Evolutionary conservation across 129 eudicot species (phyloP).

Genomic region (Flaveria linearis): DNA sequence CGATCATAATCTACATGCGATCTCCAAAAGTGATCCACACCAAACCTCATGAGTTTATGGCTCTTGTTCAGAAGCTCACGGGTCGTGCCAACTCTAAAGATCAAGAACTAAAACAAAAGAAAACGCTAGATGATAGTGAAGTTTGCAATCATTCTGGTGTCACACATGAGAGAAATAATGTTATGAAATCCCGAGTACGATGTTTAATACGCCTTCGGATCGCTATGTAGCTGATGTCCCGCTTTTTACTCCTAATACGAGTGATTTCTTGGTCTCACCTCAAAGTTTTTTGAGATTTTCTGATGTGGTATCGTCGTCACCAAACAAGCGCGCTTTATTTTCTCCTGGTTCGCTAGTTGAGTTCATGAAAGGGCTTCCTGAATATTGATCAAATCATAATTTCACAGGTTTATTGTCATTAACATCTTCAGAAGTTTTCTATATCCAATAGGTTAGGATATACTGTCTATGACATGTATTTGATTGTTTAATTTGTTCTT

Average conservation of each 20-base stretch:
- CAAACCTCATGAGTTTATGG: constrained; percentile 68
- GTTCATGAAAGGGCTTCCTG: constrained; percentile 46
- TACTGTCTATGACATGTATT: not conserved
- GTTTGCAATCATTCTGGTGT: constrained; percentile 25
- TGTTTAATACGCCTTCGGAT: constrained; percentile 25
- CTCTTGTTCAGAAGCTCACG: constrained; percentile 83
- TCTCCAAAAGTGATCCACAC: constrained; percentile 74
- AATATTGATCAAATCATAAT: constrained; percentile 16
- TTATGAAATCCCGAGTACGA: constrained; percentile 26
- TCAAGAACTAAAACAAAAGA: constrained; percentile 11
- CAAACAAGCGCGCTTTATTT: constrained; percentile 31
- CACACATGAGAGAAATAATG: constrained; percentile 21
- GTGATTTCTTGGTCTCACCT: constrained; percentile 43
- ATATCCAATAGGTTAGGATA: not conserved
- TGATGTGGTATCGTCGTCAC: constrained; percentile 38
- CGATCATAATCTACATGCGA: constrained; percentile 62
- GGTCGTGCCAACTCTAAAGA: constrained; percentile 36
- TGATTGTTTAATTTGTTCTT: not conserved
- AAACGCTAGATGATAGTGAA: constrained; percentile 23
- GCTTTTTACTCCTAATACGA: constrained; percentile 53
- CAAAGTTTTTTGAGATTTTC: constrained; percentile 29
- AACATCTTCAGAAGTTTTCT: not conserved
- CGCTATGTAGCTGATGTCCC: constrained; percentile 44
- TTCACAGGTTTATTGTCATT: not conserved
- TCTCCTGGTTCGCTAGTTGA: constrained; percentile 41